Percentiles rank a stretch among this genome's conserved stretches.
phyloP scores from a whole-genome alignment of 2,329 filamentous ascomycete genomes.

The Penicillium sp. region DNA sequence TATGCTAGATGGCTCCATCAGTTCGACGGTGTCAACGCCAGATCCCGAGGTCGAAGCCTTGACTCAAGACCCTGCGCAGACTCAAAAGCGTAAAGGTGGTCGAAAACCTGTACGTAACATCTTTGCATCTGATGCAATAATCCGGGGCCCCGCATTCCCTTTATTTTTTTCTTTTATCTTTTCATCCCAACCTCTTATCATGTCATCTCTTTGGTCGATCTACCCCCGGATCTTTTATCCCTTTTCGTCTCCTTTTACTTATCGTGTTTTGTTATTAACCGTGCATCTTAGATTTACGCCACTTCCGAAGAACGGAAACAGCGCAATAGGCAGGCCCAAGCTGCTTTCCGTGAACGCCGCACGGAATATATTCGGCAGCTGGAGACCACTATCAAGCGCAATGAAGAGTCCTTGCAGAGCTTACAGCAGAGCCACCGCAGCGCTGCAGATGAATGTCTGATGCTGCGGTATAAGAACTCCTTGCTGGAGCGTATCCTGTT shows the following conservation, averaged over 20 bases:
- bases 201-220: not conserved
- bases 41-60: conserved; percentile 45
- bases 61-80: conserved; percentile 46
- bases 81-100: conserved; percentile 92
- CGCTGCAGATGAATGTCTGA: conserved; percentile 93
- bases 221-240: not conserved
- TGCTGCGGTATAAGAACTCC: conserved; percentile 98
- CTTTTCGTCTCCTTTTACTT: not conserved
- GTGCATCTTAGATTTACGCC: conserved; percentile 78
- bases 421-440: conserved; percentile 92
- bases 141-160: conserved; percentile 34
- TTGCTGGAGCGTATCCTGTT: conserved; percentile 90
- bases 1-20: conserved; percentile 44
- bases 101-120: conserved; percentile 80
- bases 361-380: conserved; percentile 99
- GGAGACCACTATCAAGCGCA: conserved; percentile 93
- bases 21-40: conserved; percentile 48
- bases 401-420: conserved; percentile 90
- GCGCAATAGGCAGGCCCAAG: conserved; percentile 93
- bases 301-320: conserved; percentile 99
- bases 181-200: not conserved
- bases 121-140: conserved; percentile 16
- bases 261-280: not conserved
- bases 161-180: conserved; percentile 5
- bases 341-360: conserved; percentile 91